Conservation (phyloP, 345 rosid species). For the Hibiscus tridactylites region DNA sequence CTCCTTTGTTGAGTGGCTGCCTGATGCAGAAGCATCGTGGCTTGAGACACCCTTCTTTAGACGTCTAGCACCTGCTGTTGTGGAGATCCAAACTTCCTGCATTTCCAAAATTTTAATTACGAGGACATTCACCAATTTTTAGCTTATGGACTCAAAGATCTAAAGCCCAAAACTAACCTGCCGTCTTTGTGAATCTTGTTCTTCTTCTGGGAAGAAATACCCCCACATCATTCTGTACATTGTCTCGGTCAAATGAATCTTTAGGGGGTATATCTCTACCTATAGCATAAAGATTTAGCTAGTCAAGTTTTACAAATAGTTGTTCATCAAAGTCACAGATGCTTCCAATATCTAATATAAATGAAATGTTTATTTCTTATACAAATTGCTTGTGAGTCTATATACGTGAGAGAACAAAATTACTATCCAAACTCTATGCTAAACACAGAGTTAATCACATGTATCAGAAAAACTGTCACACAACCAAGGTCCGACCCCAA, state of each 20-base stretch:
- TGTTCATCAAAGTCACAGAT: neutral
- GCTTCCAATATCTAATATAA: neutral
- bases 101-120: constrained; percentile 14
- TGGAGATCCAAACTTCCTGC: constrained; percentile 97
- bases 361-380: neutral
- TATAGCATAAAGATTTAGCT: constrained; percentile 23
- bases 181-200: constrained; percentile 92
- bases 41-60: constrained; percentile 61
- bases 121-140: neutral
- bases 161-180: constrained; percentile 43
- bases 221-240: constrained; percentile 99
- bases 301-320: neutral
- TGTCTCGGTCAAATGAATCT: constrained; percentile 92
- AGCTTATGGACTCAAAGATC: constrained; percentile 6
- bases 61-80: constrained; percentile 73
- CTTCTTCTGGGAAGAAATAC: constrained; percentile 94
- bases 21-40: constrained; percentile 54
- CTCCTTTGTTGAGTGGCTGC: constrained; percentile 46
- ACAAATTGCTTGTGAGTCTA: neutral
- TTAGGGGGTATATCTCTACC: constrained; percentile 96
- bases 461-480: neutral
- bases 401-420: neutral
- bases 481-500: neutral
- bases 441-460: neutral
- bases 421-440: neutral